A percentile compares a stretch with the other conserved stretches of the same genome.
Evolutionary conservation across 257 asterid genomes (phyloP).

Genomic region (Linderniella brevidens): DNA sequence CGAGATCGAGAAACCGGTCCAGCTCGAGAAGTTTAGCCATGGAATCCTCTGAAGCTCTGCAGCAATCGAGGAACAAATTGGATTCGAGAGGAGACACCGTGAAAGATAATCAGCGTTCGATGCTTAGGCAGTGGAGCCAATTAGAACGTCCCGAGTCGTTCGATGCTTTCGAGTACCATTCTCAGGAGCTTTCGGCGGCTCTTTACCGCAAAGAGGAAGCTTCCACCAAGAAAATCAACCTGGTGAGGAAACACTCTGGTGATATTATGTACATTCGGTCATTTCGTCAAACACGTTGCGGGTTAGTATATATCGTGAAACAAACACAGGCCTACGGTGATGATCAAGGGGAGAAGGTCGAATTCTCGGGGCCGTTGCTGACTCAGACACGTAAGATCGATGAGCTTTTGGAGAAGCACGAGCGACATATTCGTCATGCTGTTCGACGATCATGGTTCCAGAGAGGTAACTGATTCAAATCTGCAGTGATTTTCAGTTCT

Average conservation of each 20-base stretch:
- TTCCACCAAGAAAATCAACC: constrained; percentile 39
- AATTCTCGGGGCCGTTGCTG: constrained; percentile 85
- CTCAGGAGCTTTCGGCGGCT: constrained; percentile 71
- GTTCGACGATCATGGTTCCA: constrained; percentile 90
- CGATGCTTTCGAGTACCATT: constrained; percentile 71
- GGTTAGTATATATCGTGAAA: constrained; percentile 6
- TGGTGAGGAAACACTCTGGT: constrained; percentile 23
- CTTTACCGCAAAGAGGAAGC: constrained; percentile 51
- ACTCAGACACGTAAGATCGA: constrained; percentile 68
- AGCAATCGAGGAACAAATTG: constrained; percentile 34
- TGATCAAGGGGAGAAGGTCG: constrained; percentile 80
- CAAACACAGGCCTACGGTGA: constrained; percentile 40
- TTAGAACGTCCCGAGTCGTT: constrained; percentile 61
- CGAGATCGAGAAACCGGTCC: constrained; percentile 64
- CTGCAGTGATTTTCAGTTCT: no score
- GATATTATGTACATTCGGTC: not conserved
- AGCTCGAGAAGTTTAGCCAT: constrained; percentile 76
- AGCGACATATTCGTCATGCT: constrained; percentile 85
- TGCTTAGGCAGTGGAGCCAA: constrained; percentile 63
- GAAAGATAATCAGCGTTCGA: constrained; percentile 26
- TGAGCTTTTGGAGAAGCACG: constrained; percentile 69
- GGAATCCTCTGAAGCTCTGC: constrained; percentile 48
- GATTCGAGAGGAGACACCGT: constrained; percentile 35
- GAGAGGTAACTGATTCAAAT: constrained; percentile 24
- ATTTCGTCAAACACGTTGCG: constrained; percentile 1